phyloP scores from a whole-genome alignment of 2,329 filamentous ascomycete species.

The Metarhizium guizhouense region DNA sequence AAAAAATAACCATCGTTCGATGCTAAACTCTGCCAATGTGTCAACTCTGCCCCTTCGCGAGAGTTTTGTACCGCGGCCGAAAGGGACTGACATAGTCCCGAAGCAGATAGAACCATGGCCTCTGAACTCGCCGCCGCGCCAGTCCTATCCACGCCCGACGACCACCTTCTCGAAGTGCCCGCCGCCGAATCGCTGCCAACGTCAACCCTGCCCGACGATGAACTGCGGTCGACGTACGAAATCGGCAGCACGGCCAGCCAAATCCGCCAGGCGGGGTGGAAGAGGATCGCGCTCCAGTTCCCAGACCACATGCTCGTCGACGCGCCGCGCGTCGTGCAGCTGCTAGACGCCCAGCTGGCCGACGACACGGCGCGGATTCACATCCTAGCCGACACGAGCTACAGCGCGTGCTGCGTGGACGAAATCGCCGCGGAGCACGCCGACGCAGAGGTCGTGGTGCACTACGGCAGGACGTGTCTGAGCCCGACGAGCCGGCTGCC shows the following conservation, averaged over 20 bases:
- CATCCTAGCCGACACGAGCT: constrained; percentile 90
- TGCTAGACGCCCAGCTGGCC: constrained; percentile 25
- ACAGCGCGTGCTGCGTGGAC: constrained; percentile 94
- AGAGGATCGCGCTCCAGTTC: constrained; percentile 83
- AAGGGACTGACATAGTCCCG: neutral
- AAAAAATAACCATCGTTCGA: constrained; percentile 2
- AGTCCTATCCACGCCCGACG: constrained; percentile 55
- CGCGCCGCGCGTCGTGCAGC: constrained; percentile 68
- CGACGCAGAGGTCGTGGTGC: constrained; percentile 81
- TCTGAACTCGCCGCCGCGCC: constrained; percentile 43
- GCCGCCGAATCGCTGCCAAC: constrained; percentile 25
- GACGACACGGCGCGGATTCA: constrained; percentile 44
- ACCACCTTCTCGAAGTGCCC: constrained; percentile 46
- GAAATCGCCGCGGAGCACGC: constrained; percentile 94
- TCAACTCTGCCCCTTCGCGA: too few relatives aligned
- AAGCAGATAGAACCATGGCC: constrained; percentile 26
- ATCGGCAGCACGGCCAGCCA: constrained; percentile 70
- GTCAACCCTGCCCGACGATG: constrained; percentile 47
- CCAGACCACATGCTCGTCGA: constrained; percentile 88
- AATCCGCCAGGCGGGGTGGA: constrained; percentile 63
- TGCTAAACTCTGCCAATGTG: too few relatives aligned
- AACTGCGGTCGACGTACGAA: constrained; percentile 73
- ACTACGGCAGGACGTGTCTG: constrained; percentile 87
- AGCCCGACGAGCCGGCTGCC: constrained; percentile 82
- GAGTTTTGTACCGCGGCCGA: neutral